Base-by-base conservation (phyloP, 2,329 filamentous ascomycete genomes). In the Penicillium oxalicum region DNA sequence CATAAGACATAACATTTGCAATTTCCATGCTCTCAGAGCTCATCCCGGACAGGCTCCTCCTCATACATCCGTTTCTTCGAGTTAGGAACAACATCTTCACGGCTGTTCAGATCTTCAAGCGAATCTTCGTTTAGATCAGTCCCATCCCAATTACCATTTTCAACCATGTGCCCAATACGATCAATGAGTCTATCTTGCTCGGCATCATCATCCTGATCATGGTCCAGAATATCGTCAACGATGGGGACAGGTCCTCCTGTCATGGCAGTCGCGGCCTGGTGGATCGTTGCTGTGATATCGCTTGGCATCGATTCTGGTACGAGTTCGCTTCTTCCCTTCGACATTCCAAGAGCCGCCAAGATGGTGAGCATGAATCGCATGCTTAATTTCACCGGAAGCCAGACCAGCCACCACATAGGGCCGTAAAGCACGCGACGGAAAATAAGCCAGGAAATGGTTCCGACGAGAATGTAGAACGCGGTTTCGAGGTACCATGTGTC, bases 401-500 rank as follows among this genome's bases (percentile, higher is more conserved):
- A 91, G 25, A 96, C 70, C 24, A 97, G 75, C 87, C 89, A 93
- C 84, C 88, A 94, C 49, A 88, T 70, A 1, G 93, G 93, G 0
- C 93, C 91, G 72, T 94, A 98, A 6, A 98, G 64, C 36, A 91
- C 75, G 39, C 93, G 77, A 27, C 93, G 77, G 63, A 94, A 96
- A 5, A 95, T 65, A 6, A 98, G 77, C 93, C 93, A 98, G 28
- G 75, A 77, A 37, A 91, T 82, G 1, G 90, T 96, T 5, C 73
- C 80, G 24, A 86, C 63, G 12, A 97, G 78, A 59, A 96, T 77
- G 65, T 91, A 94, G 57, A 97, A 83, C 2, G 91, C 83, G 34
- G 88, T 94, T 70, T 93, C 87, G 32, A 98, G 79, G 66, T 98
- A 98, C 93, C 93, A 98, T 2, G 91, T 96, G 66, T 98, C 93